Base-by-base conservation (phyloP, 495 filamentous ascomycete genomes). In the Aspergillus bertholletiae region DNA sequence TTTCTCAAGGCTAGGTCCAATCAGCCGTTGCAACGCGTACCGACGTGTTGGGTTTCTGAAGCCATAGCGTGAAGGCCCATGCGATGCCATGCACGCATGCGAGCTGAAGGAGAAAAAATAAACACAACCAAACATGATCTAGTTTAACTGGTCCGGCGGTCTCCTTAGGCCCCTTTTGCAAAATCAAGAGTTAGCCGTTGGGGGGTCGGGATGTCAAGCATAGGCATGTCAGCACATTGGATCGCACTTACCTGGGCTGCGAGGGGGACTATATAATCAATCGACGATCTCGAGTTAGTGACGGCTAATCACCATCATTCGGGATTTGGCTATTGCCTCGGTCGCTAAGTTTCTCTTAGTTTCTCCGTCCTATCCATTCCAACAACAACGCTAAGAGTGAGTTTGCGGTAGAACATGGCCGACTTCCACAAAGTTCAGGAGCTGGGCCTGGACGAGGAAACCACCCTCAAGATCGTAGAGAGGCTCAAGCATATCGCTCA, bases 401-500 rank as follows among this genome's bases (percentile, higher is more conserved):
- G 1, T 24, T n/a, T n/a, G 7, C 48, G 8, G 15, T 13, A 40
- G 48, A 50, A 26, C 24, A 47, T 46, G 51, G 15, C 51, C 30
- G 43, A 47, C 32, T 21, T 24, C 21, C 22, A 21, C 18, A 37
- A 47, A 8, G 17, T n/a, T 12, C 5, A 46, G 20, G 51, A 54
- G 5, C 22, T 28, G 12, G 23, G 22, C 17, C 13, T 53, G 7
- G 58, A 61, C 35, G 27, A 54, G 9, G 53, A 56, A 13, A 56
- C 41, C 8, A 30, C 54, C 3, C n/a, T 30, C 18, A 37, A 46
- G 48, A 55, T 60, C 17, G 26, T 46, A 5, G 35, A 11, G 0
- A 35, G 49, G 27, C 9, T 65, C 1, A 48, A 39, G 7, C 59
- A 65, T 30, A 46, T 62, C 28, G 20, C 15, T 7, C 44, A 40